Conservation (phyloP, 2,329 filamentous ascomycete genomes). For the Tolypocladium paradoxum region DNA sequence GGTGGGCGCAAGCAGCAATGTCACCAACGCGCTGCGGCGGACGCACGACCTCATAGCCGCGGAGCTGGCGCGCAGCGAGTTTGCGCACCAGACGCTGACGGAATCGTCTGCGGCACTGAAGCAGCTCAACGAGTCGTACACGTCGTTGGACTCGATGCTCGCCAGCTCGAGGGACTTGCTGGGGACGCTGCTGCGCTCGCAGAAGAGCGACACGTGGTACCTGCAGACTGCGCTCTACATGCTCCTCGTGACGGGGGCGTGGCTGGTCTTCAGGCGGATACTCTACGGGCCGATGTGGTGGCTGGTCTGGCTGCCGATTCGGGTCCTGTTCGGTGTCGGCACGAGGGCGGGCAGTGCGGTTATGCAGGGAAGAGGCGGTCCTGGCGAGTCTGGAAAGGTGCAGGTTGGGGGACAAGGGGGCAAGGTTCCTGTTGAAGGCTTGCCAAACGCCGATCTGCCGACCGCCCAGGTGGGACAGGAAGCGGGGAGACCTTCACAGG, state of each 20-base stretch:
- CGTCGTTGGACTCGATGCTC: conserved; percentile 66
- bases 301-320: conserved; percentile 76
- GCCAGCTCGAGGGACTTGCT: conserved; percentile 64
- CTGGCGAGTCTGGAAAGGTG: conserved; percentile 16
- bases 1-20: conserved; percentile 66
- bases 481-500: conserved; percentile 10
- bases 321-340: conserved; percentile 49
- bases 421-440: not conserved
- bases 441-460: conserved; percentile 31
- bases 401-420: conserved; percentile 11
- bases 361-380: conserved; percentile 21
- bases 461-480: conserved; percentile 34
- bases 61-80: conserved; percentile 77
- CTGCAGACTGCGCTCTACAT: conserved; percentile 83
- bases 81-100: conserved; percentile 79
- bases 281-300: conserved; percentile 87
- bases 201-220: conserved; percentile 98
- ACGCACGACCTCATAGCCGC: conserved; percentile 80
- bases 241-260: conserved; percentile 63
- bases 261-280: conserved; percentile 76
- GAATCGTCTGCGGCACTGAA: conserved; percentile 76
- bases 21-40: conserved; percentile 72
- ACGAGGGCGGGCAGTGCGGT: conserved; percentile 45
- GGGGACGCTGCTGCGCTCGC: conserved; percentile 67
- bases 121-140: conserved; percentile 72